phyloP scores from a whole-genome alignment of 345 rosid genomes.

The Durio zibethinus region DNA sequence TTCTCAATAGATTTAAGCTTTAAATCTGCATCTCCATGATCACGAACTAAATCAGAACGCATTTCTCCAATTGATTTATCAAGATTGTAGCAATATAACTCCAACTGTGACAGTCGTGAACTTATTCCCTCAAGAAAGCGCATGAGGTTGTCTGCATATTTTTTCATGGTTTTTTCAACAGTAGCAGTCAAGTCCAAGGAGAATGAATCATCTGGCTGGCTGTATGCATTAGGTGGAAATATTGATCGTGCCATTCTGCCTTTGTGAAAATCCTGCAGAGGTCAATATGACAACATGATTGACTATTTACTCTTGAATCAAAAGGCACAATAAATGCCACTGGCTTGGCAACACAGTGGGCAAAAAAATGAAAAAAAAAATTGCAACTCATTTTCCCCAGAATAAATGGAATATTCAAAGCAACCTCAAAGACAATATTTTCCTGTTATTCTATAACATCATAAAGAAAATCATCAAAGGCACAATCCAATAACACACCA shows the following conservation, averaged over 20 bases:
- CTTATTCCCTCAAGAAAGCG: conserved; percentile 97
- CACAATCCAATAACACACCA: background rate
- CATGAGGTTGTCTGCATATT: conserved; percentile 67
- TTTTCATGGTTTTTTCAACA: conserved; percentile 81
- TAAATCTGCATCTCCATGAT: conserved; percentile 63
- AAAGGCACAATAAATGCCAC: conserved; percentile 1
- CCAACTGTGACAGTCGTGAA: conserved; percentile 90
- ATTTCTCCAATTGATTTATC: conserved; percentile 95
- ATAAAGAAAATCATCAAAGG: background rate
- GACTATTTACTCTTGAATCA: background rate
- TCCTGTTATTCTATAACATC: background rate
- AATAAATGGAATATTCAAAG: background rate
- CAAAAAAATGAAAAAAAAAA: background rate
- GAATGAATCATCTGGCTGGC: conserved; percentile 84
- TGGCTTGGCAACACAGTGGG: background rate
- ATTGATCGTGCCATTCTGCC: conserved; percentile 64
- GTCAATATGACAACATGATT: background rate
- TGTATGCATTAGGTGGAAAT: conserved; percentile 57
- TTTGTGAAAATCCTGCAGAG: conserved; percentile 71
- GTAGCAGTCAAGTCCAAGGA: conserved; percentile 51
- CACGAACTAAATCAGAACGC: conserved; percentile 73
- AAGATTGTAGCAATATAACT: conserved; percentile 84
- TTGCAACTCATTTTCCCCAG: background rate
- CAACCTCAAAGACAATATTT: background rate
- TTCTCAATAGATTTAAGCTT: conserved; percentile 90